phyloP scores from a whole-genome alignment of 2,329 filamentous ascomycete genomes.

The Daldinia sp. region DNA sequence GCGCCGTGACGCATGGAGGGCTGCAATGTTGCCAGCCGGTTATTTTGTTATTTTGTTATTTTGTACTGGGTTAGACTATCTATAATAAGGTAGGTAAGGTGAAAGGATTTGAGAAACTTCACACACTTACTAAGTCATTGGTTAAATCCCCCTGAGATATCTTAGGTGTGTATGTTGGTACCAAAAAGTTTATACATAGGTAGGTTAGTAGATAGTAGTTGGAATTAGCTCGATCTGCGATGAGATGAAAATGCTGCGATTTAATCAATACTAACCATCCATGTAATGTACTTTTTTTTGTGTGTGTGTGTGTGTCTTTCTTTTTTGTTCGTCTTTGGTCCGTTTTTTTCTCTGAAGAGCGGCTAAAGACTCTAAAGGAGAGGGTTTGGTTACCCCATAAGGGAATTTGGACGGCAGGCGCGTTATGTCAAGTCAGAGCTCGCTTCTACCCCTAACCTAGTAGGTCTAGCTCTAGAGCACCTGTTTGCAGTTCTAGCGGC shows the following conservation, averaged over 20 bases:
- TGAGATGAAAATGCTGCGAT: background rate
- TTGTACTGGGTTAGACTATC: background rate
- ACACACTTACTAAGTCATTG: background rate
- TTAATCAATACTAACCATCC: background rate
- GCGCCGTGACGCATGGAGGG: constrained; percentile 31
- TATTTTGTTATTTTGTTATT: constrained; percentile 10
- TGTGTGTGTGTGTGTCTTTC: no score
- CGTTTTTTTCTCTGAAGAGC: background rate
- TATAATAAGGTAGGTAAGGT: background rate
- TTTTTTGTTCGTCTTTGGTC: background rate
- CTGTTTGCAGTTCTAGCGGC: constrained; percentile 33
- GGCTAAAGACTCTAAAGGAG: constrained; percentile 2
- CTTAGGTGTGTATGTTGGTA: no score
- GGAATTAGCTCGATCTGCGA: background rate
- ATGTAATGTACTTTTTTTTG: background rate
- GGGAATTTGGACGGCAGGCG: constrained; percentile 2
- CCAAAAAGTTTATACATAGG: no score
- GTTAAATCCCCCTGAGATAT: constrained; percentile 2
- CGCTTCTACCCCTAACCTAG: constrained; percentile 22
- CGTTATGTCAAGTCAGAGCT: constrained; percentile 2
- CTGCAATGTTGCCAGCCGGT: constrained; percentile 17
- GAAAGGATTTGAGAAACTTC: background rate
- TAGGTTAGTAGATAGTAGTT: background rate
- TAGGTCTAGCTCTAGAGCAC: constrained; percentile 11
- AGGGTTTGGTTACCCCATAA: background rate